Evolutionary conservation across 352 stramenopile genomes (phyloP).

Genomic region (Phytophthora cajani): DNA sequence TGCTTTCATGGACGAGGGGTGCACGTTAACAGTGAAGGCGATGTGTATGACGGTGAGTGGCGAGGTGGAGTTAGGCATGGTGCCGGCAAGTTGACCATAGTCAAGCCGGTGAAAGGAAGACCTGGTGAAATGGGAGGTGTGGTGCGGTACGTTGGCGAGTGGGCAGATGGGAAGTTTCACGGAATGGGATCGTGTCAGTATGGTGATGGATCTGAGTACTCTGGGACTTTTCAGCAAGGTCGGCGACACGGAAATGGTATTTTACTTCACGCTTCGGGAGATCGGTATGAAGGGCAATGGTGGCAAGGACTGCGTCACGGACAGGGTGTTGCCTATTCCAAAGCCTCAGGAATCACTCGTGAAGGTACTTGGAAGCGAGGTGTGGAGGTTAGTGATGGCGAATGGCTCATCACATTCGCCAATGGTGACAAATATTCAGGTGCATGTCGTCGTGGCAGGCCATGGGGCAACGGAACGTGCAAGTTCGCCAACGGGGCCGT

Average conservation of each 20-base stretch:
- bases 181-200: conserved; percentile 88
- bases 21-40: conserved; percentile 64
- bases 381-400: conserved; percentile 54
- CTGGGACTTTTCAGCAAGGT: conserved; percentile 77
- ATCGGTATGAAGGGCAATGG: conserved; percentile 80
- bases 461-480: conserved; percentile 85
- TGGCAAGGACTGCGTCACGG: conserved; percentile 76
- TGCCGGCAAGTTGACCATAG: conserved; percentile 64
- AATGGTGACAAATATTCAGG: conserved; percentile 86
- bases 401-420: conserved; percentile 73
- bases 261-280: conserved; percentile 45
- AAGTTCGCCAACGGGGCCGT: conserved; percentile 92
- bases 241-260: conserved; percentile 79
- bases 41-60: conserved; percentile 82
- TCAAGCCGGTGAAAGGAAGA: conserved; percentile 9
- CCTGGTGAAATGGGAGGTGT: conserved; percentile 41
- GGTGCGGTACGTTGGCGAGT: conserved; percentile 77
- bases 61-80: conserved; percentile 55
- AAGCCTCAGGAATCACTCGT: conserved; percentile 62
- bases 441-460: conserved; percentile 56
- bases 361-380: conserved; percentile 78
- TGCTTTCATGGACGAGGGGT: conserved; percentile 70
- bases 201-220: conserved; percentile 90
- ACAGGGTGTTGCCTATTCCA: conserved; percentile 62
- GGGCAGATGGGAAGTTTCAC: conserved; percentile 61